Conservation (phyloP, 1,139 yeast species). For the Scheffersomyces segobiensis region DNA sequence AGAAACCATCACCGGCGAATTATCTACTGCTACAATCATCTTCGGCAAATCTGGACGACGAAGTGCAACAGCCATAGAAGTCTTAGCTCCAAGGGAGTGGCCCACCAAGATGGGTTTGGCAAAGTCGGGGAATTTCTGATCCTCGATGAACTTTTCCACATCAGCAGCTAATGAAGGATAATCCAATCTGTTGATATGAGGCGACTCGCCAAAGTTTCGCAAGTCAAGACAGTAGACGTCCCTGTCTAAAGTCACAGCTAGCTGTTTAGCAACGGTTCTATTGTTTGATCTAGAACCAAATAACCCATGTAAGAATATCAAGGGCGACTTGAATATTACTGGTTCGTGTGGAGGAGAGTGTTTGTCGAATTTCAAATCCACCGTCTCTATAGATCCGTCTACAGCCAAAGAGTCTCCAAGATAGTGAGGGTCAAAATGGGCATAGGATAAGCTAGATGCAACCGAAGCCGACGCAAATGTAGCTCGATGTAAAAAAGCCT, state of each 20-base stretch:
- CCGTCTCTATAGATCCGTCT: conserved; percentile 26
- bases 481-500: neutral
- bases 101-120: conserved; percentile 73
- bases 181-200: conserved; percentile 68
- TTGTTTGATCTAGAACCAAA: conserved; percentile 84
- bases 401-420: conserved; percentile 27
- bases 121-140: conserved; percentile 32
- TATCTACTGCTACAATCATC: conserved; percentile 78
- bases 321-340: conserved; percentile 41
- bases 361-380: conserved; percentile 30
- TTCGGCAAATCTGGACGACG: conserved; percentile 65
- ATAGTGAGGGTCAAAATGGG: conserved; percentile 9
- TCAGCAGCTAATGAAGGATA: conserved; percentile 85
- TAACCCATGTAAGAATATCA: conserved; percentile 82
- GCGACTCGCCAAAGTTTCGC: conserved; percentile 91
- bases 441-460: neutral
- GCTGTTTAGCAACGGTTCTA: conserved; percentile 63
- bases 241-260: conserved; percentile 42
- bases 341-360: conserved; percentile 23
- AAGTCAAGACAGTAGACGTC: conserved; percentile 74
- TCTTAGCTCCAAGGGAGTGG: conserved; percentile 97
- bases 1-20: conserved; percentile 75
- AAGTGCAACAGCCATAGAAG: conserved; percentile 85
- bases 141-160: conserved; percentile 66
- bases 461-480: neutral